Evolutionary conservation across 139 green algal species (phyloP), one percentile per base, ranked within the genome.

Genomic region (Micractinium sp.): DNA sequence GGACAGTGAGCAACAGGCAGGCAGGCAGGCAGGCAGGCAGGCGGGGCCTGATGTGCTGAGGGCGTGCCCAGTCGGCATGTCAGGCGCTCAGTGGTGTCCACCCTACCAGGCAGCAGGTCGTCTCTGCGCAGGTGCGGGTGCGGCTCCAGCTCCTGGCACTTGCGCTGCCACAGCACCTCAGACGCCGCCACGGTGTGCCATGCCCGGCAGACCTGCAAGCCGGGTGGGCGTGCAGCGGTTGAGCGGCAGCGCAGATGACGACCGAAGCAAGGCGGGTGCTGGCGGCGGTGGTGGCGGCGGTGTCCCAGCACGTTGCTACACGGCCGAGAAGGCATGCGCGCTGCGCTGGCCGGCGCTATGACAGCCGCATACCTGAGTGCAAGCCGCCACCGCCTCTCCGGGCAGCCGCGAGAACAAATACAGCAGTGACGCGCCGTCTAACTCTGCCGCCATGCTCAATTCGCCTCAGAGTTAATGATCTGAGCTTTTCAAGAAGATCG

Each of bases 61-160:
- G 9, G 47, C 47, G 9, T 5, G 47, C 7, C 47, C 47, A 56
- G 47, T 5, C 47, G 47, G 47, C 47, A 56, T 9, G 47, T 5
- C 47, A 5, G 7, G 5, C 9, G 47, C 5, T 9, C 47, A 9
- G 9, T 16, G 47, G 47, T 56, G 7, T 9, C 47, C 47, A 5
- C 39, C 41, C 0, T 35, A 89, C 85, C 85, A 38, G 74, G 69
- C 73, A 89, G 53, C 23, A 89, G 47, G 71, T 89, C 85, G n/a
- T 89, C 73, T 0, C 85, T n/a, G 19, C 38, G 38, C 73, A 89
- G 85, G 69, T 89, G 85, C 33, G 61, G 35, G 61, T 89, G 69
- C 27, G 71, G 85, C 85, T 89, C 71, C 33, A 89, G 73, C 33
- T 56, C 33, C 53, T 18, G 74, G 22, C n/a, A 53, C 56, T 82